A percentile compares a stretch with the other conserved stretches of the same genome.
These are phyloP conservation scores for Lepidium aucheri DNA, from an alignment of 345 rosid species.

Conservation along the genomic window DNA sequence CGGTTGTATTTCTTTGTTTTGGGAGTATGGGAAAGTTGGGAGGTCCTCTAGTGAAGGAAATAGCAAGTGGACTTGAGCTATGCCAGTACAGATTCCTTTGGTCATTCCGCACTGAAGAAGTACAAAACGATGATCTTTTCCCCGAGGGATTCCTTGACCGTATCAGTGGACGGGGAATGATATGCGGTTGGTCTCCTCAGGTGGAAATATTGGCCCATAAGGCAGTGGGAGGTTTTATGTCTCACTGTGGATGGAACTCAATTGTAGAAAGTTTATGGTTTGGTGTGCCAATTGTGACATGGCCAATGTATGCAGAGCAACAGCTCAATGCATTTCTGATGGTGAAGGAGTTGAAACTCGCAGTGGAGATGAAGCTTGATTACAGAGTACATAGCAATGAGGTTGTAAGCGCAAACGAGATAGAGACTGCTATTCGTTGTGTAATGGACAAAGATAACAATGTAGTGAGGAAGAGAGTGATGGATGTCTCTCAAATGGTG, in stretches of 20 bases:
- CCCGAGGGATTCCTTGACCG: constrained; percentile 34
- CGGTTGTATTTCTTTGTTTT: constrained; percentile 50
- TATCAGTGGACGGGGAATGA: constrained; percentile 25
- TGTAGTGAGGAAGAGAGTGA: constrained; percentile 19
- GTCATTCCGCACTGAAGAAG: constrained; percentile 25
- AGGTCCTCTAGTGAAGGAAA: constrained; percentile 33
- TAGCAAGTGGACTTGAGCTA: constrained; percentile 40
- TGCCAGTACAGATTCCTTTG: constrained; percentile 35
- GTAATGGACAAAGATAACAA: constrained; percentile 19
- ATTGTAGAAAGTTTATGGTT: constrained; percentile 28
- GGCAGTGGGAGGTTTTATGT: constrained; percentile 26
- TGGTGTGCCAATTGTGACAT: constrained; percentile 36
- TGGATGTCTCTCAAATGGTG: constrained; percentile 8
- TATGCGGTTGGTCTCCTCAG: constrained; percentile 32
- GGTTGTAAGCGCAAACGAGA: constrained; percentile 24
- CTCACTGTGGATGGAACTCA: constrained; percentile 34
- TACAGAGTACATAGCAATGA: constrained; percentile 12
- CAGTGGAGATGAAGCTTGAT: constrained; percentile 21
- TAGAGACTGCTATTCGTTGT: constrained; percentile 20
- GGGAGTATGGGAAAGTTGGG: constrained; percentile 40
- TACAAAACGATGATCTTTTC: constrained; percentile 11
- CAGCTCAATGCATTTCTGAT: constrained; percentile 27
- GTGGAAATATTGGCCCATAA: constrained; percentile 28
- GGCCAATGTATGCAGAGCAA: constrained; percentile 35
- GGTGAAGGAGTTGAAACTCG: constrained; percentile 24